phyloP scores from a whole-genome alignment of 2,329 filamentous ascomycete genomes.

The Cercospora nicotianae region DNA sequence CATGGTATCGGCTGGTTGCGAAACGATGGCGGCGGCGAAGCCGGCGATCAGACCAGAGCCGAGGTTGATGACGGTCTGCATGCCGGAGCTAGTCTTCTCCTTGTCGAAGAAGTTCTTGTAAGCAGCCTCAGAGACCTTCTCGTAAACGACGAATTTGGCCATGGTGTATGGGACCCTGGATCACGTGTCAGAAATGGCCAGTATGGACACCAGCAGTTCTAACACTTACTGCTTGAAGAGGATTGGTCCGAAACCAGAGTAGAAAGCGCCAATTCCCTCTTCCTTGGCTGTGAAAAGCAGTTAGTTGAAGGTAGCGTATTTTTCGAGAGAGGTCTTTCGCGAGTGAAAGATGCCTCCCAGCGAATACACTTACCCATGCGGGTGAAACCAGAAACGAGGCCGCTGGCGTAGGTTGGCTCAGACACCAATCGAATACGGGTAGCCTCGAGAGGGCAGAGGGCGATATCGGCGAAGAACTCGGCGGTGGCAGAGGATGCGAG shows the following conservation, averaged over 20 bases:
- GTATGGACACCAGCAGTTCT: not conserved
- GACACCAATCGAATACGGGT: constrained; percentile 93
- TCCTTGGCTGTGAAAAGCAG: constrained; percentile 54
- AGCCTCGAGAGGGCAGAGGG: constrained; percentile 87
- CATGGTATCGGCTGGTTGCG: constrained; percentile 91
- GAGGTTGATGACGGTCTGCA: constrained; percentile 80
- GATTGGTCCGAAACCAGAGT: constrained; percentile 86
- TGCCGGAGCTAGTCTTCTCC: constrained; percentile 63
- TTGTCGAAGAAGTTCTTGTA: constrained; percentile 68
- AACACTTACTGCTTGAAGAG: constrained; percentile 69
- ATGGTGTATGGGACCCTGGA: constrained; percentile 84
- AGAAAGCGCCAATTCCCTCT: constrained; percentile 83
- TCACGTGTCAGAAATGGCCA: constrained; percentile 12
- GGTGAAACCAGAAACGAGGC: constrained; percentile 73
- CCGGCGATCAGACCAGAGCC: constrained; percentile 81
- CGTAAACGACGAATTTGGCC: constrained; percentile 92
- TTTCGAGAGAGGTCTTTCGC: not conserved
- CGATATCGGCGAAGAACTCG: constrained; percentile 68
- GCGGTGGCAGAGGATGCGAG: constrained; percentile 63
- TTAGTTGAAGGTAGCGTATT: not conserved
- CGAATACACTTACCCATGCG: constrained; percentile 59
- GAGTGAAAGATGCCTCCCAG: not conserved
- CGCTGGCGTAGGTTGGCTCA: constrained; percentile 79
- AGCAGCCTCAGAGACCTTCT: constrained; percentile 77
- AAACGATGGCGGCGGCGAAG: constrained; percentile 83